These are phyloP conservation scores for Echria macrotheca DNA, from an alignment of 495 filamentous ascomycete species.

Conservation along the genomic window DNA sequence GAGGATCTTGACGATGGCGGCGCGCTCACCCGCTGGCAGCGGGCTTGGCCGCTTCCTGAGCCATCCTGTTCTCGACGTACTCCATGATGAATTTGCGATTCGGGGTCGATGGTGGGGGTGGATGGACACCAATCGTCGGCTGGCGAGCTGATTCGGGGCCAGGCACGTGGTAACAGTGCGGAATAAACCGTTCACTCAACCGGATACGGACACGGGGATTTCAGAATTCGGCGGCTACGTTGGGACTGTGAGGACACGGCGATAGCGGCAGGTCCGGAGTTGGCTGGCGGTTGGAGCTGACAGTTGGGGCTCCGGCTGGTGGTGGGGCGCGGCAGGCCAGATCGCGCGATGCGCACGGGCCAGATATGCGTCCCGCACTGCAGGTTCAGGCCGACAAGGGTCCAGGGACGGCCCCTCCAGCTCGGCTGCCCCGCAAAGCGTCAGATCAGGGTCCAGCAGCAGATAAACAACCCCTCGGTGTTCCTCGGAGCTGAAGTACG, in stretches of 20 bases:
- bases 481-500: too few species aligned
- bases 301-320: neutral
- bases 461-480: neutral
- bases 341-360: constrained; percentile 6
- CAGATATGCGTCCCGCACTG: neutral
- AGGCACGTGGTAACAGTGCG: too few species aligned
- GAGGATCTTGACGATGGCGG: neutral
- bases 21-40: constrained; percentile 14
- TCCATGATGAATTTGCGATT: constrained; percentile 36
- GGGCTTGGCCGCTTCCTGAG: constrained; percentile 39
- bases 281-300: too few species aligned
- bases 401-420: neutral
- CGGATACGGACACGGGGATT: too few species aligned
- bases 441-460: neutral
- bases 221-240: too few species aligned
- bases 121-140: constrained; percentile 3
- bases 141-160: neutral
- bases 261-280: neutral
- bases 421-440: constrained; percentile 1
- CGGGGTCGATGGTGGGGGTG: neutral
- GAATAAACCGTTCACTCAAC: too few species aligned
- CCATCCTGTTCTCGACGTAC: constrained; percentile 51
- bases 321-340: constrained; percentile 1
- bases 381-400: neutral
- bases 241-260: neutral